Base-by-base conservation (phyloP, 2,329 filamentous ascomycete genomes). In the Arachnopeziza araneosa region DNA sequence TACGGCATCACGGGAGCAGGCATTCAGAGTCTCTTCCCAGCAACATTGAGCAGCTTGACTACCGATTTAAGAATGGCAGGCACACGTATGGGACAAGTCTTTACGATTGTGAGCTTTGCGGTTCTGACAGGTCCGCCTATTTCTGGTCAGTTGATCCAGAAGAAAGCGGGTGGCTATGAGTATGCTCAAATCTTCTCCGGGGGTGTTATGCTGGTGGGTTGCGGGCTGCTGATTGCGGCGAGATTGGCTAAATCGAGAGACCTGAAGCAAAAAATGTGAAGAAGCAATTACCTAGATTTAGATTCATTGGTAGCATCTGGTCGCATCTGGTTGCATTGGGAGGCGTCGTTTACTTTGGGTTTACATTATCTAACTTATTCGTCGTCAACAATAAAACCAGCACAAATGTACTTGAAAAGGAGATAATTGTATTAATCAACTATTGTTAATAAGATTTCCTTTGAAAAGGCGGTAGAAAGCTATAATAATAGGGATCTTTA, bases 11-110 rank as follows among this genome's bases (percentile, higher is more conserved):
- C 75, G 2, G 78, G 74, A 1, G 79, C 79, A 0, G 78, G 75
- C 0, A 77, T 83, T 7, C 80, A 83, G 67, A 75, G 75, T 0
- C 69, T 85, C 1, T 83, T 83, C 62, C 81, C 82, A 0, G 79
- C 78, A 0, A 78, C 78, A 0, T 60, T 83, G 26, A 76, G 75
- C 49, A 79, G 76, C 55, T 69, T 85, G 60, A 83, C 79, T 0
- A 76, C 75, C 0, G 79, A 84, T 66, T 60, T 82, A 60, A 77
- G 77, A 62, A 83, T 81, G 69, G 73, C 75, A 5, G 82, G 82
- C 0, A 77, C 80, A n/a, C 73, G 81, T n/a, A 80, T 83, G 71
- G 82, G 82, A 1, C 81, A 83, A 78, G 76, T 79, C 5, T 78
- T 84, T 55, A 69, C 75, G 23, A 76, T 83, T 58, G 76, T 83